phyloP scores from a whole-genome alignment of 2,329 filamentous ascomycete species.

The Colletotrichum sp. region DNA sequence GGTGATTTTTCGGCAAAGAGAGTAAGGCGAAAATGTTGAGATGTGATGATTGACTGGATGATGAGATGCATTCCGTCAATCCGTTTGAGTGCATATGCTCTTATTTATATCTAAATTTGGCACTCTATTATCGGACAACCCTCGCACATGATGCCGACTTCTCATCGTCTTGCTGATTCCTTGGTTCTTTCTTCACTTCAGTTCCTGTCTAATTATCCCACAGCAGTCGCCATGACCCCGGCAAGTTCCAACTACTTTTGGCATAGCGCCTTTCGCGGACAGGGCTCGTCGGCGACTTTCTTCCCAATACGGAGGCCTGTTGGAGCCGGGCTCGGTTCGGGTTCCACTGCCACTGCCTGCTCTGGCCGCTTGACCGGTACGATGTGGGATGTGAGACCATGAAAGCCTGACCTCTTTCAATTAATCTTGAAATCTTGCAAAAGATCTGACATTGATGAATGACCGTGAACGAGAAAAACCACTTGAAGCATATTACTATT shows the following conservation, averaged over 20 bases:
- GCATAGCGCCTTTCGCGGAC: not conserved
- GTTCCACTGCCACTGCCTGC: not conserved
- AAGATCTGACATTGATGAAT: accelerated
- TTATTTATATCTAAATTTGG: not conserved
- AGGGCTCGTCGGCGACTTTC: not conserved
- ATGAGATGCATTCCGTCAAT: not conserved
- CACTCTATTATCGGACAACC: accelerated
- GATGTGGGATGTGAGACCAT: not conserved
- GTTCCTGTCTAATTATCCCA: not conserved
- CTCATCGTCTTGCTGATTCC: not conserved
- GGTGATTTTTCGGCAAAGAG: accelerated
- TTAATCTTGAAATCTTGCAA: not conserved
- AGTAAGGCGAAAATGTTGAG: accelerated
- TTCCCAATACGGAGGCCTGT: not conserved
- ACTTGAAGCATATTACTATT: accelerated
- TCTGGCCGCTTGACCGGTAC: not conserved
- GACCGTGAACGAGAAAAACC: not conserved
- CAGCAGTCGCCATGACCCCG: not conserved
- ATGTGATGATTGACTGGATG: not conserved
- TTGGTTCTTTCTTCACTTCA: not conserved
- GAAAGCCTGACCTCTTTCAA: not conserved
- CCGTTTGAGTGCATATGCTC: not conserved
- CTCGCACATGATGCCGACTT: not conserved
- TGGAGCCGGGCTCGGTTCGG: not conserved
- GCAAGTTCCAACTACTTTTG: not conserved